Conservation (phyloP, 2,329 filamentous ascomycete species). For the Colletotrichum higginsianum region DNA sequence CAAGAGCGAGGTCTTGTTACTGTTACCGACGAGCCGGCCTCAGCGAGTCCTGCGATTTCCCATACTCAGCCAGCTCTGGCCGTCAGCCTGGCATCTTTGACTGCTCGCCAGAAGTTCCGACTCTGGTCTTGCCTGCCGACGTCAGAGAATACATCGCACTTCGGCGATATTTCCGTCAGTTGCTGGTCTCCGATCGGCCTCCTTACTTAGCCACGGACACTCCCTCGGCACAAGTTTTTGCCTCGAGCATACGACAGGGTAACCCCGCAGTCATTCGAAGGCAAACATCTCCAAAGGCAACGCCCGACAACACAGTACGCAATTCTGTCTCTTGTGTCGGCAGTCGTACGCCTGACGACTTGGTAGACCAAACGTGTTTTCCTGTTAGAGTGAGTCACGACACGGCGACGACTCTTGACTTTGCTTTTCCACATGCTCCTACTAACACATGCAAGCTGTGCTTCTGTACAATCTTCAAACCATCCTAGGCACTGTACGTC, state of each 20-base stretch:
- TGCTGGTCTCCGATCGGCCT: background rate
- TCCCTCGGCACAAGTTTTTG: background rate
- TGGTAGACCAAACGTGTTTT: background rate
- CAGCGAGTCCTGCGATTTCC: background rate
- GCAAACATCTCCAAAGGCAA: background rate
- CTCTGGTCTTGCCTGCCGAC: background rate
- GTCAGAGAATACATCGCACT: slow-evolving; percentile 6
- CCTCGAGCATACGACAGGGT: background rate
- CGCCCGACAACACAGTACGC: background rate
- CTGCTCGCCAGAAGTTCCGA: slow-evolving; percentile 2
- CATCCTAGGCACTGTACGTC: slow-evolving; percentile 10
- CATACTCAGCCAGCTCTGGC: background rate
- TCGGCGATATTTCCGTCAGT: background rate
- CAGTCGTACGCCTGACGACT: background rate
- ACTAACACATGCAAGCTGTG: slow-evolving; percentile 9
- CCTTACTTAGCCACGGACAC: background rate
- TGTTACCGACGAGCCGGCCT: background rate
- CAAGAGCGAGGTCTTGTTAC: slow-evolving; percentile 11
- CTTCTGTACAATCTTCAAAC: background rate
- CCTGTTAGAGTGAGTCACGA: slow-evolving; percentile 31
- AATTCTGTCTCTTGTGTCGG: background rate
- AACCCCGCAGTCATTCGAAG: background rate
- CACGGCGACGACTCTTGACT: background rate
- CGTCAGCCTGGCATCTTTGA: slow-evolving; percentile 8
- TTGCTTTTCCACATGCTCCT: background rate